Evolutionary conservation across 1,139 yeast genomes (phyloP).

Genomic region (Kodamaea ohmeri): DNA sequence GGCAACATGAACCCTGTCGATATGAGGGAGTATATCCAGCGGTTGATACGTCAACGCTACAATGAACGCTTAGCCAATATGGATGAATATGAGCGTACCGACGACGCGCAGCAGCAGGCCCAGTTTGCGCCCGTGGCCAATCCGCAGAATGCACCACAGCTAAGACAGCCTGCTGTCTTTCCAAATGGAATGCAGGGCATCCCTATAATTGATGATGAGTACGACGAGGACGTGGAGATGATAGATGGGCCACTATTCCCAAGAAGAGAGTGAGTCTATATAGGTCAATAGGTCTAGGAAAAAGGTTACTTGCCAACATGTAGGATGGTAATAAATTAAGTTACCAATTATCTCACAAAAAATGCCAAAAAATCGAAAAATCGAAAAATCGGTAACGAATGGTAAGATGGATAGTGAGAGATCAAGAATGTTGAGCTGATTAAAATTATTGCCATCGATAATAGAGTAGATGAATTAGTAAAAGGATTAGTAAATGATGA

Average conservation of each 20-base stretch:
- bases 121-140: slow-evolving; percentile 9
- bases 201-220: slow-evolving; percentile 30
- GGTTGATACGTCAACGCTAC: slow-evolving; percentile 28
- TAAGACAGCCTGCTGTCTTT: slow-evolving; percentile 44
- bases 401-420: too few relatives aligned
- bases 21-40: slow-evolving; percentile 36
- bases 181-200: slow-evolving; percentile 29
- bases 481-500: too few relatives aligned
- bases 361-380: too few relatives aligned
- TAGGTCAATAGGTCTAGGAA: not conserved
- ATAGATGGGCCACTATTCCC: slow-evolving; percentile 26
- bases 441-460: too few relatives aligned
- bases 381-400: too few relatives aligned
- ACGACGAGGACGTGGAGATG: slow-evolving; percentile 41
- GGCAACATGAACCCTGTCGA: slow-evolving; percentile 38
- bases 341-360: too few relatives aligned
- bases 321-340: not conserved
- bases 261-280: slow-evolving; percentile 7
- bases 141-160: slow-evolving; percentile 41
- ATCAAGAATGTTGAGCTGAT: too few relatives aligned
- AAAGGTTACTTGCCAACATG: not conserved
- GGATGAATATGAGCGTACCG: slow-evolving; percentile 11
- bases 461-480: too few relatives aligned
- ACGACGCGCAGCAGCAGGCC: slow-evolving; percentile 6
- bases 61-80: slow-evolving; percentile 13